Evolutionary conservation across 2,329 filamentous ascomycete genomes (phyloP).

Genomic region (Stachybotrys elegans): DNA sequence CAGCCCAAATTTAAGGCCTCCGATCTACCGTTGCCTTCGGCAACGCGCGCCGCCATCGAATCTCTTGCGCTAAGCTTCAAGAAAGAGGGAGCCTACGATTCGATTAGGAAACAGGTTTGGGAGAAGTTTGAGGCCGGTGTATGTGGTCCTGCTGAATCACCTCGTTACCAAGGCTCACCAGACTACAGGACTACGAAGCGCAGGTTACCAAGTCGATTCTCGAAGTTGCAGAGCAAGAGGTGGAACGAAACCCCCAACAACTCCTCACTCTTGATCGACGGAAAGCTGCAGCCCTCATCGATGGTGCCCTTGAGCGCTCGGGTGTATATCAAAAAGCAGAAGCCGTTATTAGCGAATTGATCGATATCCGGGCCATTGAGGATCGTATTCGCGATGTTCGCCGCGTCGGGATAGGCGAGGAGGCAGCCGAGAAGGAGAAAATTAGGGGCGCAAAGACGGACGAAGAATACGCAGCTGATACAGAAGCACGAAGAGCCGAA

Average conservation of each 20-base stretch:
- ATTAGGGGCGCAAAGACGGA: conserved; percentile 66
- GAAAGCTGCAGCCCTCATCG: conserved; percentile 70
- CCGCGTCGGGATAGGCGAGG: conserved; percentile 62
- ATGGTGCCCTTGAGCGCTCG: conserved; percentile 71
- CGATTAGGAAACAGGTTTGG: conserved; percentile 71
- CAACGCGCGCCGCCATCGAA: conserved; percentile 70
- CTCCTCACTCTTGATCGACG: conserved; percentile 68
- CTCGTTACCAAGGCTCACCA: background rate
- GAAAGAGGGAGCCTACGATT: conserved; percentile 80
- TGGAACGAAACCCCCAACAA: conserved; percentile 67
- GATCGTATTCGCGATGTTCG: conserved; percentile 64
- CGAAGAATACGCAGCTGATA: conserved; percentile 66
- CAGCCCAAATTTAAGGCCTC: conserved; percentile 62
- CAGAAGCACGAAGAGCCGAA: conserved; percentile 52
- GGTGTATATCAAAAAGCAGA: conserved; percentile 71
- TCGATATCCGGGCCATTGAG: conserved; percentile 65
- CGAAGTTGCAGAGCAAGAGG: conserved; percentile 65
- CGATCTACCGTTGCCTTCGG: conserved; percentile 67
- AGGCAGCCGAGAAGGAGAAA: conserved; percentile 61
- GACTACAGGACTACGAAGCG: conserved; percentile 59
- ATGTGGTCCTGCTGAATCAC: conserved; percentile 20
- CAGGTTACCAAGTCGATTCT: conserved; percentile 63
- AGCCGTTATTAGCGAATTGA: conserved; percentile 60
- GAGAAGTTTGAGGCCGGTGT: conserved; percentile 69
- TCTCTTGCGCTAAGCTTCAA: conserved; percentile 75